Base-by-base conservation (phyloP, 2,329 filamentous ascomycete genomes). In the Penicillium sp. region DNA sequence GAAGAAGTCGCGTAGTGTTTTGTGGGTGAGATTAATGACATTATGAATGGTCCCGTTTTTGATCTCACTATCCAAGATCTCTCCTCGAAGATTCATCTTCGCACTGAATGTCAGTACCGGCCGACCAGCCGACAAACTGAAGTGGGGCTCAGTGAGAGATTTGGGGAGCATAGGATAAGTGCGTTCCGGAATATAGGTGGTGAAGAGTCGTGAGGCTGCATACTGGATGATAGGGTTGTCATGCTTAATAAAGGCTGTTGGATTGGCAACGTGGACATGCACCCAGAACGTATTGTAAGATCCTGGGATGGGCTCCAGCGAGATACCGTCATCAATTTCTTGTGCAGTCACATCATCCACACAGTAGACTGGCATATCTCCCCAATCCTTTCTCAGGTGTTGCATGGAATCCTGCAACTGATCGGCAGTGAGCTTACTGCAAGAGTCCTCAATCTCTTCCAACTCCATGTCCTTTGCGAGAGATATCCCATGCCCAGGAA, bases 251-350 rank as follows among this genome's bases (percentile, higher is more conserved):
- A 85, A 87, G 5, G 85, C 84, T 2, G 85, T 84, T 1, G 84
- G 85, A 58, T 88, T 87, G 1, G 85, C 84, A 48, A 87, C 76
- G 67, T 88, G 85, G 7, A 85, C 72, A 62, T 83, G 85, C 13
- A 87, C 68, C 85, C 85, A 88, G 60, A 78, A 80, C 20, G 78
- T 72, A 24, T 76, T 70, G 2, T 73, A 65, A 2, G 72, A 72
- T 6, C 72, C 79, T 9, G 74, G 67, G 32, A 82, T 69, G 20
- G 69, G 71, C 64, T 85, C 81, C 16, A 87, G 65, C 0, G 85
- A 87, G 5, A 87, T 72, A 2, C 83, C 85, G 62, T 88, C 85
- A 58, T 88, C 85, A 55, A 86, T 84, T 62, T 87, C 83, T 35
- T 79, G 73, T 3, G 85, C 81, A 9, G 69, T 72, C 3, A 71